These are phyloP conservation scores for Ziziphus jujuba DNA, from an alignment of 306 rosid genomes.

Conservation along the genomic window DNA sequence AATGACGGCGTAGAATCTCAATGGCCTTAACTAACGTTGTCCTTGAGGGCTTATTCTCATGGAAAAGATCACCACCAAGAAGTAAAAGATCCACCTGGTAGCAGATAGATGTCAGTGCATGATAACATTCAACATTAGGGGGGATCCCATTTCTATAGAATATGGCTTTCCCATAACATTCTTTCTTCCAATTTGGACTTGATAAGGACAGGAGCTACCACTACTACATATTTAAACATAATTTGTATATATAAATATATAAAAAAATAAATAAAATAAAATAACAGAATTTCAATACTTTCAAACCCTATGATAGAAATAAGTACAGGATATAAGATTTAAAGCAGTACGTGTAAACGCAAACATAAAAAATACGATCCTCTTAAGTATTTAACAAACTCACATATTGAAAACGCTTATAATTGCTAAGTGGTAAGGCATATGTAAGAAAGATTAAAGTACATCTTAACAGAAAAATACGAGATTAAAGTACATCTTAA, in stretches of 20 bases:
- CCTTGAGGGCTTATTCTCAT: constrained; percentile 93
- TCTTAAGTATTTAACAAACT: no score
- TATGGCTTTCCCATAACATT: neutral
- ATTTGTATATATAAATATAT: no score
- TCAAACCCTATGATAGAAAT: no score
- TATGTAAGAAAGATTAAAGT: neutral
- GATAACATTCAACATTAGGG: neutral
- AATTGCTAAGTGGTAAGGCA: neutral
- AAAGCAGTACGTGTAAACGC: neutral
- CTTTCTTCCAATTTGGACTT: neutral
- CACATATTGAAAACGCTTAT: neutral
- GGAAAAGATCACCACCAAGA: constrained; percentile 96
- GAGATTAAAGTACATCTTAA: neutral
- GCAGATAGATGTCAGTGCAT: constrained; percentile 3
- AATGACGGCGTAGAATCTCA: constrained; percentile 85
- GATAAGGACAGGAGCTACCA: neutral
- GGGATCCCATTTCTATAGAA: neutral
- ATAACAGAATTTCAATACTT: no score
- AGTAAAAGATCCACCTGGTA: constrained; percentile 64
- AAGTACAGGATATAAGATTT: neutral
- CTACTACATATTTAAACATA: neutral
- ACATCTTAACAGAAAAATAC: neutral
- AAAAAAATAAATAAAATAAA: no score
- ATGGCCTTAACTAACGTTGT: constrained; percentile 83
- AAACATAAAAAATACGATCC: constrained; percentile 3